Base-by-base conservation (phyloP, 805 yeast genomes). In the Cyberlindnera mississippiensis region DNA sequence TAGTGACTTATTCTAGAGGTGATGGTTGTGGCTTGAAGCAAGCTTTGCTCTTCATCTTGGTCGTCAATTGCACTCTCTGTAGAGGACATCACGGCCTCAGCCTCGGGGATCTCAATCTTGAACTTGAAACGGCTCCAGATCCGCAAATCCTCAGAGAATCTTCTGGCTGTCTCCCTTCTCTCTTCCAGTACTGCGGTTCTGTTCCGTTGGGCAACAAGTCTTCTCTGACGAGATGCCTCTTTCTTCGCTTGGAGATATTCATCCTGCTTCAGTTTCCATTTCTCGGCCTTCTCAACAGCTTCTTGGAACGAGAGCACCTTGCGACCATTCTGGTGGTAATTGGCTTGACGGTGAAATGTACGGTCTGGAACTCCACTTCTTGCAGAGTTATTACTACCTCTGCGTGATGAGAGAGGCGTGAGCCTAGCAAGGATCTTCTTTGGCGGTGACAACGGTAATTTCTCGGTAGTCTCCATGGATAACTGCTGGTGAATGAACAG, bases 151-250 rank as follows among this genome's bases (percentile, higher is more conserved):
- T 32, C 46, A 4, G 36, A 28, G 19, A 42, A 42, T 16, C 46
- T 29, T n/a, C 46, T 19, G 11, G 46, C 46, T 2, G 37, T 35
- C 17, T 42, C 46, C 19, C 42, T 38, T 26, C 38, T 33, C 19
- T 34, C 41, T 10, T 33, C 41, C 4, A 42, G 8, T 4, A 38
- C 24, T 2, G 36, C 41, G 13, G 11, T 22, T 16, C 45, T 34
- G 15, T 42, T 42, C n/a, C 36, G 24, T 17, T 26, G 20, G 4
- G 44, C 44, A 16, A 7, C 14, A 3, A 17, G 31, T 28, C 30
- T 3, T 2, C 37, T 22, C 11, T 35, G 19, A 13, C 28, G 26
- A 16, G 29, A 14, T 11, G 18, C 35, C 9, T 24, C 24, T 20
- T 27, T 35, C 35, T 35, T 28, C 6, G 18, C 4, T 22, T 24